Base-by-base conservation (phyloP, 768 basidiomycete species). In the Pisolithus tinctorius region DNA sequence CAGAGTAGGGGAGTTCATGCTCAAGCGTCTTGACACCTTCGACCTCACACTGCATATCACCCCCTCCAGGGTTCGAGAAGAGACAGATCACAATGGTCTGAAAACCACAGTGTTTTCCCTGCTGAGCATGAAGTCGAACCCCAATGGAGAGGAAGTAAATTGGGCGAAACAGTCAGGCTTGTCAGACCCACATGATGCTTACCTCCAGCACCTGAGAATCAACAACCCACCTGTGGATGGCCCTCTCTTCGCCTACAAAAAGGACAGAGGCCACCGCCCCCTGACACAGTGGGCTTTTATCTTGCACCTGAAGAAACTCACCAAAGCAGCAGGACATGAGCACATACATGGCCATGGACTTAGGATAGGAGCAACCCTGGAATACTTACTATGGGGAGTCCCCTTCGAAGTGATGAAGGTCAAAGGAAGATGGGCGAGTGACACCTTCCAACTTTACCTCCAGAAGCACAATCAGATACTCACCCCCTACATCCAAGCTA, bases 61-160 rank as follows among this genome's bases (percentile, higher is more conserved):
- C n/a, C n/a, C 63, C 0, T 63, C 69, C 0, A 44, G 71, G 0
- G 37, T 69, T 0, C 71, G 72, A 0, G 72, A 77, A 55, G 67
- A 76, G 46, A 71, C 70, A 0, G 55, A 3, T 29, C 38, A 8
- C 1, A 34, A 52, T 2, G 46, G 30, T 3, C 43, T 61, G 3
- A 23, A 17, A 13, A 53, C 53, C 0, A 70, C 61, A 1, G 56
- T 66, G 4, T 61, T 74, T 40, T 56, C 56, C 42, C 23, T 73
- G 0, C 72, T 69, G 0, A 14, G 50, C 3, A 72, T 68, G 1
- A 72, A 74, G 42, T 37, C 55, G 0, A 34, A 50, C 0, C 27
- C 6, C 1, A 23, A n/a, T 1, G 69, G 69, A 4, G 20, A 42
- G 40, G 40, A 42, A 42, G 40, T 42, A 5, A 9, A 42, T 11